These are phyloP conservation scores for Blastocystis sp. DNA, from an alignment of 352 stramenopile species.

Conservation along the genomic window DNA sequence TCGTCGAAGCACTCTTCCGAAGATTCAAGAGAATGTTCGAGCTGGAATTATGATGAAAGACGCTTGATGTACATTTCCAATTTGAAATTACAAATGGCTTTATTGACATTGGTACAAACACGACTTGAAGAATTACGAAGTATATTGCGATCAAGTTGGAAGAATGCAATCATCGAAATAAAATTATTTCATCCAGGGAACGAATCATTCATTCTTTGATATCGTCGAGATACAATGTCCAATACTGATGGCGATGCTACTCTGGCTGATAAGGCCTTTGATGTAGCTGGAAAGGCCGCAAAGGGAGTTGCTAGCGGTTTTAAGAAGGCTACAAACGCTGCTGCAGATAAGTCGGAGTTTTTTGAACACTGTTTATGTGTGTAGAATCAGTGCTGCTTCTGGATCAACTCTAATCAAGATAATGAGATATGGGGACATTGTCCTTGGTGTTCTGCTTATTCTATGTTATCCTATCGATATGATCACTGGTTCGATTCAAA, in stretches of 20 bases:
- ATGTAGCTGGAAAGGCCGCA: constrained; percentile 31
- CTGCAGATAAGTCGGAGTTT: constrained; percentile 25
- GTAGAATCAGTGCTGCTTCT: constrained; percentile 48
- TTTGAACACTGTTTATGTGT: background rate
- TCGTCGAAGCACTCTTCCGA: too few relatives aligned
- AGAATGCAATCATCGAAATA: constrained; percentile 43
- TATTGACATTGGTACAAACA: too few relatives aligned
- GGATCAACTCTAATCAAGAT: constrained; percentile 48
- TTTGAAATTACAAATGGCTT: too few relatives aligned
- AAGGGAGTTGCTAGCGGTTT: constrained; percentile 27
- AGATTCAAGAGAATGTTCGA: too few relatives aligned
- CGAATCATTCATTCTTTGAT: constrained; percentile 13
- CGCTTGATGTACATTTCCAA: too few relatives aligned
- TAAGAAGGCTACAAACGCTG: constrained; percentile 54
- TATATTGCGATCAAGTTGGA: background rate
- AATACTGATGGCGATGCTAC: constrained; percentile 35
- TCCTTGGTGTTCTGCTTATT: constrained; percentile 37
- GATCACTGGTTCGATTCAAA: background rate
- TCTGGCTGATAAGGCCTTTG: constrained; percentile 55
- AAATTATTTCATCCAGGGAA: constrained; percentile 1
- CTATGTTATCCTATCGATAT: constrained; percentile 46
- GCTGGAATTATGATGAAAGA: too few relatives aligned
- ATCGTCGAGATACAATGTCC: constrained; percentile 1
- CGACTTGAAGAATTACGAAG: background rate
- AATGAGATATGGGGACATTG: constrained; percentile 39